phyloP scores from a whole-genome alignment of 805 yeast species.

The Blastobotrys parvus region DNA sequence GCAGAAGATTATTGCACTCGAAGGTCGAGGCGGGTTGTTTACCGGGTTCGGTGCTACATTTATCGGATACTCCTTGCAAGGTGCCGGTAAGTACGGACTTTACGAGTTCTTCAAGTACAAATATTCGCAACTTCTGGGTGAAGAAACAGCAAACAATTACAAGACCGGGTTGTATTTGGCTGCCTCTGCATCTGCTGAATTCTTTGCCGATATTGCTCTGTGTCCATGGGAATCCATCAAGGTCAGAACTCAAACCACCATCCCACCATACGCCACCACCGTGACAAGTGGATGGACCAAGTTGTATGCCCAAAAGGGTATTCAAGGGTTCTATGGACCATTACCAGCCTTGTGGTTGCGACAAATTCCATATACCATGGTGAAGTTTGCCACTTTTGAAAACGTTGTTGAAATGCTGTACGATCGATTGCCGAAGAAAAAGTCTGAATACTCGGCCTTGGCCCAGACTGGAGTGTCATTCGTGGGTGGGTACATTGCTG shows the following conservation, averaged over 20 bases:
- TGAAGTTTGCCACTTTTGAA: conserved; percentile 91
- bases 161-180: conserved; percentile 68
- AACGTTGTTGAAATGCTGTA: conserved; percentile 80
- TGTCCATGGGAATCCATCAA: conserved; percentile 96
- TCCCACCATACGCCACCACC: conserved; percentile 70
- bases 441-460: conserved; percentile 56
- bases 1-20: conserved; percentile 58
- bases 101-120: conserved; percentile 84
- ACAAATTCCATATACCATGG: conserved; percentile 98
- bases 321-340: conserved; percentile 77
- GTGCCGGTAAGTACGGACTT: conserved; percentile 95
- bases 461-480: conserved; percentile 94
- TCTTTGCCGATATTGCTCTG: conserved; percentile 78
- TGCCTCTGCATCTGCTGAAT: conserved; percentile 91
- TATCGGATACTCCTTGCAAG: conserved; percentile 89
- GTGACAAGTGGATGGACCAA: conserved; percentile 60
- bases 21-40: conserved; percentile 68
- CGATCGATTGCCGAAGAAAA: conserved; percentile 60
- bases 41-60: conserved; percentile 91
- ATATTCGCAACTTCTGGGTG: conserved; percentile 61
- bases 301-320: conserved; percentile 59
- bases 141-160: conserved; percentile 48
- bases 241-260: conserved; percentile 86
- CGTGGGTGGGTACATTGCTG: conserved; percentile 94
- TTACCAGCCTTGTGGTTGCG: conserved; percentile 89